phyloP scores from a whole-genome alignment of 1,284 basidiomycete species.

The Leccinum pallidistipes region DNA sequence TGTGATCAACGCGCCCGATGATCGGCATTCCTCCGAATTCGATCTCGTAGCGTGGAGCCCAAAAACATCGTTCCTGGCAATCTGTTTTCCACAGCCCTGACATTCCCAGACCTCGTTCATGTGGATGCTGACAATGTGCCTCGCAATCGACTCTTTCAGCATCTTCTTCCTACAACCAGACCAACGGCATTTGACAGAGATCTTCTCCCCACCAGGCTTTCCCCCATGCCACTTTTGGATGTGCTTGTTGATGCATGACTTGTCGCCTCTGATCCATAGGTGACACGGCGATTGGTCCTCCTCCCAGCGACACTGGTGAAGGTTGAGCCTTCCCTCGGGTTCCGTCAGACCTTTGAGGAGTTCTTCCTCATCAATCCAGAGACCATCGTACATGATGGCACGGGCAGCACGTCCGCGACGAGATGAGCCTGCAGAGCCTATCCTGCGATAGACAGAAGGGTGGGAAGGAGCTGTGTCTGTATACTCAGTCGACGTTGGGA shows the following conservation, averaged over 20 bases:
- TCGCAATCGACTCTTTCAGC: constrained; percentile 21
- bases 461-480: not conserved
- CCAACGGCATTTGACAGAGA: constrained; percentile 13
- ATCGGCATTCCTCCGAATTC: constrained; percentile 5
- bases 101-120: constrained; percentile 17
- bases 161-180: constrained; percentile 13
- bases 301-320: constrained; percentile 16
- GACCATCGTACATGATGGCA: constrained; percentile 5
- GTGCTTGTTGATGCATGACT: constrained; percentile 17
- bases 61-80: constrained; percentile 11
- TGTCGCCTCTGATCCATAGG: constrained; percentile 24
- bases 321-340: constrained; percentile 1
- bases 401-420: not conserved
- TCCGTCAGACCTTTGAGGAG: constrained; percentile 7
- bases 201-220: constrained; percentile 16
- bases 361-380: constrained; percentile 19
- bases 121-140: constrained; percentile 19
- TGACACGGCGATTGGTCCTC: constrained; percentile 9
- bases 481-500: not conserved
- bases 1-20: constrained; percentile 7
- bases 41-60: constrained; percentile 9
- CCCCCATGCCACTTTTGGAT: constrained; percentile 23
- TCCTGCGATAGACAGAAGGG: not conserved
- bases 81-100: constrained; percentile 11
- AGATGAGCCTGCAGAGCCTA: not conserved